Percentiles rank a stretch among this genome's conserved stretches.
phyloP scores from a whole-genome alignment of 148 eudicot species.

The Camellia sinensis region DNA sequence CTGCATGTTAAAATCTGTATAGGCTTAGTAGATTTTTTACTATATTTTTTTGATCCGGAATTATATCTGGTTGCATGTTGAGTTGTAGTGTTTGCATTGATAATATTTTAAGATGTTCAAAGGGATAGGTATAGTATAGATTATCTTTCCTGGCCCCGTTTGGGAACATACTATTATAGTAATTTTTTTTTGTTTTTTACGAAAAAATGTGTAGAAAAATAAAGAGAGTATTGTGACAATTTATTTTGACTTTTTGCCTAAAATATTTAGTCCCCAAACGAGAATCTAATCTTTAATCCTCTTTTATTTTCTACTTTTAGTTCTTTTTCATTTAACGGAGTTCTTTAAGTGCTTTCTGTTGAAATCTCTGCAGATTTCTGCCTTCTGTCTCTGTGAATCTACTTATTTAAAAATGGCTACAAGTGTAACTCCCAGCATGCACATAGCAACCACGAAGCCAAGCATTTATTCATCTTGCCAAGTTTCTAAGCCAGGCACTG shows the following conservation, averaged over 20 bases:
- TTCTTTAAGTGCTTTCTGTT: not conserved
- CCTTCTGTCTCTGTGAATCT: not conserved
- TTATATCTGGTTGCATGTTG: not conserved
- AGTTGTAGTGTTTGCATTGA: not conserved
- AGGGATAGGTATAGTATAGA: not conserved
- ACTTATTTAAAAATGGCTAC: slow-evolving; percentile 55
- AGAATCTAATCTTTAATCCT: not conserved
- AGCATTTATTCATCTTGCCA: slow-evolving; percentile 35
- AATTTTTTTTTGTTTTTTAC: too few relatives aligned
- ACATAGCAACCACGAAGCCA: slow-evolving; percentile 41
- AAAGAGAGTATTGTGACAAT: too few relatives aligned
- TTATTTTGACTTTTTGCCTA: too few relatives aligned
- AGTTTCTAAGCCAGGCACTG: slow-evolving; percentile 41
- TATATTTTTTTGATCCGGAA: not conserved
- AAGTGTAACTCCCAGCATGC: slow-evolving; percentile 52
- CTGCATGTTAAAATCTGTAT: not conserved
- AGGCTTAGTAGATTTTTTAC: not conserved
- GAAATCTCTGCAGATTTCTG: slow-evolving; percentile 23
- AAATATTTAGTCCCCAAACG: too few relatives aligned
- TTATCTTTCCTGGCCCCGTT: not conserved
- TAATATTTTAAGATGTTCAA: not conserved
- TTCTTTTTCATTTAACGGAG: not conserved
- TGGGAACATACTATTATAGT: too few relatives aligned
- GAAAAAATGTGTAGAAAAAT: too few relatives aligned
- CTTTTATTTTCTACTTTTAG: not conserved